A percentile compares a stretch with the other conserved stretches of the same genome.
Evolutionary conservation across 805 yeast genomes (phyloP).

Genomic region (Monosporozyma siamensis): DNA sequence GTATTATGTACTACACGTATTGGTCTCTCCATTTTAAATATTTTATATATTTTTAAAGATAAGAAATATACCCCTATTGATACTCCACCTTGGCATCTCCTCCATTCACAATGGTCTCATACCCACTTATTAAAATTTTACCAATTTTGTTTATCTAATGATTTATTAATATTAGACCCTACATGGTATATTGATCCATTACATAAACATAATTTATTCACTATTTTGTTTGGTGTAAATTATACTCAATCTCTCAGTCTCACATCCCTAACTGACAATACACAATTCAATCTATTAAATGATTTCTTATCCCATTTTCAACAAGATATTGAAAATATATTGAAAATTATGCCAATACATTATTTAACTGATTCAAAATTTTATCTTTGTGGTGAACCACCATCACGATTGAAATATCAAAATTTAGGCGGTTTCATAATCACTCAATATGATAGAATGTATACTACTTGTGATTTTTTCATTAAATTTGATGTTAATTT

Average conservation of each 20-base stretch:
- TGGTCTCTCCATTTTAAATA: conserved; percentile 16
- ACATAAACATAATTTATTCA: not conserved
- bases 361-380: not conserved
- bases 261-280: not conserved
- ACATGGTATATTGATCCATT: conserved; percentile 6
- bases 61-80: not conserved
- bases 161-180: not conserved
- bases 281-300: conserved; percentile 10
- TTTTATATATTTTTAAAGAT: conserved; percentile 1
- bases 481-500: not conserved
- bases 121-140: conserved; percentile 2
- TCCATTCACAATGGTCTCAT: not conserved
- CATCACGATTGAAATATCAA: not conserved
- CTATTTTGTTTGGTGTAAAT: not conserved
- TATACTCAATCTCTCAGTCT: too few species aligned
- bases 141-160: conserved; percentile 2
- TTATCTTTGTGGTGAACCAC: not conserved
- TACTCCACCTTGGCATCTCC: too few species aligned
- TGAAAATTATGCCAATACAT: not conserved
- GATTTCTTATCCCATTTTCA: conserved; percentile 7
- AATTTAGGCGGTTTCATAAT: not conserved
- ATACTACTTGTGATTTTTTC: not conserved
- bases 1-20: conserved; percentile 19
- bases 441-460: not conserved
- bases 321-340: not conserved